A percentile compares a stretch with the other conserved stretches of the same genome.
Conservation (phyloP, 2,329 filamentous ascomycete species). For the Albophoma yamanashiensis region DNA sequence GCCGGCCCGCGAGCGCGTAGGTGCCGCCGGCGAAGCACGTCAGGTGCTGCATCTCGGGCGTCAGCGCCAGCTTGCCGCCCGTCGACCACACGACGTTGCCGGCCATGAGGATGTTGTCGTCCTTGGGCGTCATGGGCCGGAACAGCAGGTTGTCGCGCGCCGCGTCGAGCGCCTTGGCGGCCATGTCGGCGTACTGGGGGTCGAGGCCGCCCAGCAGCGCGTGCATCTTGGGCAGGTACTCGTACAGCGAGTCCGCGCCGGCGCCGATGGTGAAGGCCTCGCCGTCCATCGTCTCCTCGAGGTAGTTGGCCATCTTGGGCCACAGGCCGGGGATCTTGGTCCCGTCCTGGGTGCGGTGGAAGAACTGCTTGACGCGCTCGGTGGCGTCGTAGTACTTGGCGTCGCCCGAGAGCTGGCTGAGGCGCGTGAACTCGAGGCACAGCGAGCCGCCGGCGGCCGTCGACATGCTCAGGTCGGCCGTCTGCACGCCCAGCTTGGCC, state of each 20-base stretch:
- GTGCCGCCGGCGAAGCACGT: slow-evolving; percentile 63
- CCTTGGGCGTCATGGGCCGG: slow-evolving; percentile 51
- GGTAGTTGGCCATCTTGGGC: slow-evolving; percentile 55
- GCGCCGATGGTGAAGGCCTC: slow-evolving; percentile 32
- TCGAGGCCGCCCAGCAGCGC: slow-evolving; percentile 55
- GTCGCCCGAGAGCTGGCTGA: slow-evolving; percentile 63
- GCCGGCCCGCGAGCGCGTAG: slow-evolving; percentile 54
- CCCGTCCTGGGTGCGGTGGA: slow-evolving; percentile 52
- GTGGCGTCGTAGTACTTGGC: slow-evolving; percentile 68
- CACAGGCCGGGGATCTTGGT: slow-evolving; percentile 64
- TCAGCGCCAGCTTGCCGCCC: slow-evolving; percentile 14
- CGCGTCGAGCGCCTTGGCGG: slow-evolving; percentile 49
- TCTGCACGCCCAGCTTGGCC: slow-evolving; percentile 26
- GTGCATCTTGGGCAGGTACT: slow-evolving; percentile 50
- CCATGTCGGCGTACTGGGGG: slow-evolving; percentile 53
- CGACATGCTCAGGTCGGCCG: slow-evolving; percentile 24
- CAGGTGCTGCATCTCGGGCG: slow-evolving; percentile 42
- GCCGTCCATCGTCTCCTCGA: slow-evolving; percentile 33
- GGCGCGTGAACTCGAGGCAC: slow-evolving; percentile 62
- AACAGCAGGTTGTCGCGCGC: slow-evolving; percentile 55
- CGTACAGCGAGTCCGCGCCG: slow-evolving; percentile 40
- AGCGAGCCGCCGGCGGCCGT: slow-evolving; percentile 50
- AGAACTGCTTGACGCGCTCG: slow-evolving; percentile 59
- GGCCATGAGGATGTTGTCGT: slow-evolving; percentile 50
- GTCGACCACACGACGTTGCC: slow-evolving; percentile 25